Base-by-base conservation (phyloP, 1,284 basidiomycete genomes). In the Naganishia sp. region DNA sequence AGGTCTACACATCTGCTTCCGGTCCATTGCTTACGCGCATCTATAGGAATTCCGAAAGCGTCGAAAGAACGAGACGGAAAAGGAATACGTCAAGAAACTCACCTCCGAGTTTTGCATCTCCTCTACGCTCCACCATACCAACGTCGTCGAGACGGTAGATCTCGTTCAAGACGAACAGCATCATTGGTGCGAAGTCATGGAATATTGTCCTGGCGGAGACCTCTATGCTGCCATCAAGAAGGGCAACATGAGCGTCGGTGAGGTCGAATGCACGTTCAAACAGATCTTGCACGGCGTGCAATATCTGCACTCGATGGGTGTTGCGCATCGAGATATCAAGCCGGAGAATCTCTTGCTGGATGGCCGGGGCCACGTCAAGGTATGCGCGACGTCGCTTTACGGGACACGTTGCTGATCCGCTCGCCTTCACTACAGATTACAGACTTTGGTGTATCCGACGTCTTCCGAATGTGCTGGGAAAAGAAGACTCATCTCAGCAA, bases 111-210 rank as follows among this genome's bases (percentile, higher is more conserved):
- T 99, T 80, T 99, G 95, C 81, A 99, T 99, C 71, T 95, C 93
- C 41, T 98, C 94, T 41, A 98, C 96, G 1, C 82, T 99, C 50
- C 94, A 98, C 77, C 95, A 98, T 77, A 84, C 88, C 77, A 99
- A 99, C 79, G 86, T 99, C 74, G 94, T 99, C 75, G 95, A 99
- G 83, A 99, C 95, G 2, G 96, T 99, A 68, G 95, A 99, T 80
- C 87, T 99, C 71, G 90, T 99, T 31, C 95, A 99, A 76, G 95
- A 99, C 80, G 95, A 99, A 81, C 87, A 84, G 71, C 88, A 91
- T 69, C 89, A 94, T 75, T 99, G 95, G 95, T 99, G 95, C 77
- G 95, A 99, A 80, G 95, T 99, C 68, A 98, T 99, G 96, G 96
- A 99, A 81, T 98, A 94, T 77, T 97, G 95, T 79, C 92, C 92